Evolutionary conservation across 1,139 yeast species (phyloP), one percentile per base, ranked within the genome.

Genomic region (Ogataea hybrid): DNA sequence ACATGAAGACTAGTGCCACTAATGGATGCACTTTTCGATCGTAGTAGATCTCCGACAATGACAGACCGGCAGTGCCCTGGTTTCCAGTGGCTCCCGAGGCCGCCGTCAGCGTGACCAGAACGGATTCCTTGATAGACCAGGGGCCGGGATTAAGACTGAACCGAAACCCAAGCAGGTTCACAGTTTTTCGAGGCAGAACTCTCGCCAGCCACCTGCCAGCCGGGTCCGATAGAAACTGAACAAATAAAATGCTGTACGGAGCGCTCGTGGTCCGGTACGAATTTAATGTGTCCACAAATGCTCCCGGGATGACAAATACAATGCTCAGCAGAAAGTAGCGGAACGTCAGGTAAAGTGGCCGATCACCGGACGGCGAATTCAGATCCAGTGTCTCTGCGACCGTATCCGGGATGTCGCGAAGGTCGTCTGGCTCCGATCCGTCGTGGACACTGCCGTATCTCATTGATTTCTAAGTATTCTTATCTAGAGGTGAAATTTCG

Each of bases 21-120:
- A 57, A 39, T 0, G 68, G 58, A 35, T 60, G 47, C 1, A 69
- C 67, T 5, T 48, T 55, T 34, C 66, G 65, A 11, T 56, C 59
- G 47, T 67, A 71, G 45, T 65, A 68, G 3, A 69, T 53, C 38
- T 70, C 69, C 1, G 75, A 75, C 35, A 71, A 51, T 0, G 75
- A 67, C 8, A 71, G 51, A 1, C 73, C 67, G 28, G 60, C 61
- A 2, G 75, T 70, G 10, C 73, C 76, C 43, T 65, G 60, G 41
- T 69, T 70, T 3, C 75, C 75, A 0, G 75, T 71, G 7, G 76
- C 75, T 11, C 75, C 75, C 40, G 70, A 65, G 25, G 68, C 69
- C 1, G 75, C 75, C 1, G 75, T 68, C 18, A 71, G 60, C 2
- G 76, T 70, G 58, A 70, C 64, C 55, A 70, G 50, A 0, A 71